Conservation (phyloP, 2,329 filamentous ascomycete species). For the Paecilomyces variotii region DNA sequence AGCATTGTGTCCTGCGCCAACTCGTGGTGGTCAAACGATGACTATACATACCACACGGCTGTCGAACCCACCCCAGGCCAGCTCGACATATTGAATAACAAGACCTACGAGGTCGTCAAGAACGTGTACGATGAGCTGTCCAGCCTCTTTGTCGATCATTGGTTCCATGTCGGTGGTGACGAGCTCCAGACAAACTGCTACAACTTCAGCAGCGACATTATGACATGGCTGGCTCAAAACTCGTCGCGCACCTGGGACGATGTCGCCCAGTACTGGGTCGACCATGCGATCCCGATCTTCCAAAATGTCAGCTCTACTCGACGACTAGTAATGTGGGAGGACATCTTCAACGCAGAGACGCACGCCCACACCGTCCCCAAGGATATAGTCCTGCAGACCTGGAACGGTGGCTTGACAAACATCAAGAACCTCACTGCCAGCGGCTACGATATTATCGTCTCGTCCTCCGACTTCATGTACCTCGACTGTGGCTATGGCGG, state of each 20-base stretch:
- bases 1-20: slow-evolving; percentile 49
- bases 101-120: slow-evolving; percentile 47
- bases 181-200: slow-evolving; percentile 50
- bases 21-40: slow-evolving; percentile 55
- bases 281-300: slow-evolving; percentile 46
- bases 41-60: slow-evolving; percentile 47
- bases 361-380: slow-evolving; percentile 42
- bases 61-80: slow-evolving; percentile 51
- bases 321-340: slow-evolving; percentile 52
- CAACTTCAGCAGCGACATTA: slow-evolving; percentile 47
- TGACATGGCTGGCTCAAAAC: slow-evolving; percentile 44
- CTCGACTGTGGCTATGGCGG: slow-evolving; percentile 50
- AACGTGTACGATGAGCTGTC: slow-evolving; percentile 50
- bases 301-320: slow-evolving; percentile 34
- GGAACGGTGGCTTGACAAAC: slow-evolving; percentile 47
- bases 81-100: slow-evolving; percentile 48
- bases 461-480: slow-evolving; percentile 48
- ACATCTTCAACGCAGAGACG: slow-evolving; percentile 39
- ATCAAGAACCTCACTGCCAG: slow-evolving; percentile 43
- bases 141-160: slow-evolving; percentile 42
- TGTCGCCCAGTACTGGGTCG: slow-evolving; percentile 48
- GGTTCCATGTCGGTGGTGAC: slow-evolving; percentile 51
- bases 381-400: slow-evolving; percentile 47
- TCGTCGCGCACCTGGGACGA: slow-evolving; percentile 44
- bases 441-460: slow-evolving; percentile 51